These are phyloP conservation scores for Neospora caninum DNA, from an alignment of 169 alveolate genomes.

Conservation along the genomic window DNA sequence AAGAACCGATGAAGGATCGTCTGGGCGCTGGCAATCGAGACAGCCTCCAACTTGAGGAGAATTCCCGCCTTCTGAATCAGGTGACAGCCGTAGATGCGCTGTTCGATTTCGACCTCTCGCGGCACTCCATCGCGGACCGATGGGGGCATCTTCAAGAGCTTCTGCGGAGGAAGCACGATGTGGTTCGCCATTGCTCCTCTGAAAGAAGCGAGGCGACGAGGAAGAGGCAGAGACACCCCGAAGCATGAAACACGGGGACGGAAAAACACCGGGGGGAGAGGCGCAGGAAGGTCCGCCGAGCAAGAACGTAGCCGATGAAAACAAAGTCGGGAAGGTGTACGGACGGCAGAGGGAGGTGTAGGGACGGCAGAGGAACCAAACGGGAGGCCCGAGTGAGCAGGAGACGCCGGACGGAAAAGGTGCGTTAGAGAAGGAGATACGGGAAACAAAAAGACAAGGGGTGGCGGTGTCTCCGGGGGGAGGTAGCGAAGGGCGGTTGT, in stretches of 20 bases:
- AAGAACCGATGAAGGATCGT: slow-evolving; percentile 89
- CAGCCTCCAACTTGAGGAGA: slow-evolving; percentile 84
- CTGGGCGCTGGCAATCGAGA: slow-evolving; percentile 88
- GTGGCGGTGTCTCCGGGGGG: too few relatives aligned
- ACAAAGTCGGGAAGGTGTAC: too few relatives aligned
- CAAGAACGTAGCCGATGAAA: too few relatives aligned
- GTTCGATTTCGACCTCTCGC: slow-evolving; percentile 69
- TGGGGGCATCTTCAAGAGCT: slow-evolving; percentile 71
- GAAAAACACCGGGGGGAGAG: too few relatives aligned
- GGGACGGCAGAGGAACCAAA: too few relatives aligned
- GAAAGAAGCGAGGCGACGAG: not conserved
- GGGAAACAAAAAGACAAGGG: too few relatives aligned
- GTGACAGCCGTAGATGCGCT: slow-evolving; percentile 80
- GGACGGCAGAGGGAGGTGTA: too few relatives aligned
- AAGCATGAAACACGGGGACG: not conserved
- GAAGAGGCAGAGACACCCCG: not conserved
- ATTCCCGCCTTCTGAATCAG: slow-evolving; percentile 87
- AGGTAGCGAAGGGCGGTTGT: too few relatives aligned
- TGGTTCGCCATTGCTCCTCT: slow-evolving; percentile 54
- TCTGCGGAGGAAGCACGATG: slow-evolving; percentile 57
- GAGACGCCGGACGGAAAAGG: too few relatives aligned
- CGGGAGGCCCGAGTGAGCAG: too few relatives aligned
- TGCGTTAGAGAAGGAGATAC: too few relatives aligned
- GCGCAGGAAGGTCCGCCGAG: too few relatives aligned
- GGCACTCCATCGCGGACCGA: slow-evolving; percentile 75